Conservation (phyloP, 768 basidiomycete species). For the Phaffia tasmanica region DNA sequence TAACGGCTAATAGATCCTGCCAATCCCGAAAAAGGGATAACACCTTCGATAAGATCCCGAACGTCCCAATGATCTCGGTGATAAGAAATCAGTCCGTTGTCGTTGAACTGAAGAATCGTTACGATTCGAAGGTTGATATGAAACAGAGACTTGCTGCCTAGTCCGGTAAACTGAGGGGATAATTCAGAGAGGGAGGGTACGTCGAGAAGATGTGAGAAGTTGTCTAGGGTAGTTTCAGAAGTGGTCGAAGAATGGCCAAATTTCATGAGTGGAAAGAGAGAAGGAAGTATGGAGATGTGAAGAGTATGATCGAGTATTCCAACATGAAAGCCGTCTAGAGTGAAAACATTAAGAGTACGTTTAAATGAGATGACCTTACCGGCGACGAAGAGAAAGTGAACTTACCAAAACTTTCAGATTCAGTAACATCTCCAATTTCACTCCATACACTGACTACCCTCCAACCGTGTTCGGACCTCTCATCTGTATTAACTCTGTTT, state of each 20-base stretch:
- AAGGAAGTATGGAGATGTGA: constrained; percentile 16
- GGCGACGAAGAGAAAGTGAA: background rate
- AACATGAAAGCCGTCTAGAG: constrained; percentile 14
- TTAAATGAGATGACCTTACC: background rate
- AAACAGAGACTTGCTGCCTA: background rate
- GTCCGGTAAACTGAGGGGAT: background rate
- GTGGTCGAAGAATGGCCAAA: background rate
- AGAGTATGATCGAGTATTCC: constrained; percentile 22
- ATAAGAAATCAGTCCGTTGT: constrained; percentile 11
- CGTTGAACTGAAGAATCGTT: constrained; percentile 20
- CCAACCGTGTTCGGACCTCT: background rate
- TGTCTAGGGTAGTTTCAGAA: background rate
- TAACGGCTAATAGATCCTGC: constrained; percentile 6
- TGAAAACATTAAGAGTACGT: background rate
- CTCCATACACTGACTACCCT: constrained; percentile 1
- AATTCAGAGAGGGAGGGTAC: background rate
- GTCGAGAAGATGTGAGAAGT: background rate
- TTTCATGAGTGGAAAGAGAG: background rate
- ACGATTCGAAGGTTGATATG: constrained; percentile 19
- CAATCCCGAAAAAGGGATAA: background rate
- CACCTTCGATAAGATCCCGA: constrained; percentile 16
- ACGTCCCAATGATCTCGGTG: constrained; percentile 25
- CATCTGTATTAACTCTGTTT: background rate
- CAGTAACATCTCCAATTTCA: constrained; percentile 14
- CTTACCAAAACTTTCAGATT: constrained; percentile 19